These are phyloP conservation scores for Themeda triandra DNA, from an alignment of 176 grass and related monocot genomes.

Conservation along the genomic window DNA sequence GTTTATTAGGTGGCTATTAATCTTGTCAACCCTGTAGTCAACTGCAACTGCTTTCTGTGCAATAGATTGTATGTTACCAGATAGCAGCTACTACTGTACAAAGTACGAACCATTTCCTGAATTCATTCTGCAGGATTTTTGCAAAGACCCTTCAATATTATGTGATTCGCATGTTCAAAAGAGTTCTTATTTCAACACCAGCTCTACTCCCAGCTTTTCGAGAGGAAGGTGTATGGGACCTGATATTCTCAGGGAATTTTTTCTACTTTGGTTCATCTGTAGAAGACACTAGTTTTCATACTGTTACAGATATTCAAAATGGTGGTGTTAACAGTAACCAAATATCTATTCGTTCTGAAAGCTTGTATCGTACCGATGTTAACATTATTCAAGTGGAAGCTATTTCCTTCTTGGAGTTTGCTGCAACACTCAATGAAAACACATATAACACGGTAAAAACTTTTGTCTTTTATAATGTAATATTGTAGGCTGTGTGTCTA, in stretches of 20 bases:
- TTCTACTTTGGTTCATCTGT: constrained; percentile 64
- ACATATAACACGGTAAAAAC: constrained; percentile 76
- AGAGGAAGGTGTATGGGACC: constrained; percentile 83
- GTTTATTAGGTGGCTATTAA: neutral
- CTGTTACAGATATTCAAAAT: constrained; percentile 22
- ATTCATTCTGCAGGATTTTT: constrained; percentile 62
- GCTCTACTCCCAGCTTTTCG: constrained; percentile 68
- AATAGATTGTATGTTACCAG: constrained; percentile 17
- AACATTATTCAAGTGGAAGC: constrained; percentile 87
- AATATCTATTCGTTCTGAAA: constrained; percentile 24
- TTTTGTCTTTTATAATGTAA: constrained; percentile 23
- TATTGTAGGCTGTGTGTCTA: constrained; percentile 13
- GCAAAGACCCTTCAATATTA: constrained; percentile 68
- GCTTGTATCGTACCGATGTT: constrained; percentile 38
- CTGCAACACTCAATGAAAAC: constrained; percentile 70
- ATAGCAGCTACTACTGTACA: neutral
- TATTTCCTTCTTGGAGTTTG: constrained; percentile 97
- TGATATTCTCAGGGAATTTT: constrained; percentile 83
- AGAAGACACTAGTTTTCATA: constrained; percentile 32
- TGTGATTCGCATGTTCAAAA: constrained; percentile 74
- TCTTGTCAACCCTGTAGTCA: neutral
- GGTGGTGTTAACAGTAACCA: constrained; percentile 14
- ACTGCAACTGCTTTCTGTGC: constrained; percentile 6
- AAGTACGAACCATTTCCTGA: constrained; percentile 6
- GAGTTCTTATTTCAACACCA: constrained; percentile 77